phyloP scores from a whole-genome alignment of 73 alveolate species.

The Paramecium octaurelia region DNA sequence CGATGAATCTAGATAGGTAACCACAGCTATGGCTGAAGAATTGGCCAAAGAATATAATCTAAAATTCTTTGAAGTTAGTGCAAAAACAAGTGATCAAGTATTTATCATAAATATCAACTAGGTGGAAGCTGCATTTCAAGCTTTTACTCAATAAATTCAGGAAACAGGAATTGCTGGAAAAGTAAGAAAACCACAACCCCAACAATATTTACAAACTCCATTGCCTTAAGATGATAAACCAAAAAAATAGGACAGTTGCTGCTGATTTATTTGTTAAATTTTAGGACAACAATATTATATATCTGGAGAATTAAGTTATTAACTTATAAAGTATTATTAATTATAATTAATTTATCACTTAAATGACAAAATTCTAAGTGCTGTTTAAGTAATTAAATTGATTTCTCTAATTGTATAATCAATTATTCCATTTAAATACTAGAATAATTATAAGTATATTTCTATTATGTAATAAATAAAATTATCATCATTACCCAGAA shows the following conservation, averaged over 20 bases:
- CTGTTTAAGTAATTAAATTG: background rate
- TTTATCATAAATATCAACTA: background rate
- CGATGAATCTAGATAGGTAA: slow-evolving; percentile 53
- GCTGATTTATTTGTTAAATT: background rate
- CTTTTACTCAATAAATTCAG: background rate
- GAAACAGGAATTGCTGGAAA: background rate
- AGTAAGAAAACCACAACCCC: background rate
- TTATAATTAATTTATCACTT: background rate
- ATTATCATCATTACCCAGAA: too few species aligned
- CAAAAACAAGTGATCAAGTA: slow-evolving; percentile 42
- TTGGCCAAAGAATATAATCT: slow-evolving; percentile 33
- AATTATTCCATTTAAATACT: too few species aligned
- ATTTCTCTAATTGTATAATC: background rate
- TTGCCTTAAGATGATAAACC: background rate
- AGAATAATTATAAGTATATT: background rate
- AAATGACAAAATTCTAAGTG: background rate
- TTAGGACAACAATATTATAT: background rate
- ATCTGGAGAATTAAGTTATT: background rate
- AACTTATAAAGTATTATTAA: background rate
- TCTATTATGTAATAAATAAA: background rate
- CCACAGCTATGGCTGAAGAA: slow-evolving; percentile 47
- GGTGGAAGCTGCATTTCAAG: slow-evolving; percentile 31
- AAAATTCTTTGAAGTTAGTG: slow-evolving; percentile 13
- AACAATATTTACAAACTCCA: background rate
- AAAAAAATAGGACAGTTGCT: background rate